Evolutionary conservation across 345 rosid genomes (phyloP).

Genomic region (Salix suchowensis): DNA sequence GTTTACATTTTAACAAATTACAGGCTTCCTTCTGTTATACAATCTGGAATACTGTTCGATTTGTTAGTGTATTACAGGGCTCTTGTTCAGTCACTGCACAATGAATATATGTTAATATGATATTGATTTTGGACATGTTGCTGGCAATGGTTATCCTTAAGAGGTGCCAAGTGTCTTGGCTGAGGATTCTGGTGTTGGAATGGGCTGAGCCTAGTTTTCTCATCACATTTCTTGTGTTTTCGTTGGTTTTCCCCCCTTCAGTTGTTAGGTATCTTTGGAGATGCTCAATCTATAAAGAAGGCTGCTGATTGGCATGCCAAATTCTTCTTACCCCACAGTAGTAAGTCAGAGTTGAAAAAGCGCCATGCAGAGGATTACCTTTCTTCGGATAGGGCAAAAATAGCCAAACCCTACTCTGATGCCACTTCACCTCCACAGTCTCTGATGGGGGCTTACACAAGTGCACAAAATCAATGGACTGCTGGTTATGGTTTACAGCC

Average conservation of each 20-base stretch:
- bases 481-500: constrained; percentile 76
- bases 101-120: neutral
- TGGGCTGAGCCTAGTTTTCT: neutral
- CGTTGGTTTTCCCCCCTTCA: constrained; percentile 25
- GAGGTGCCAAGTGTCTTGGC: neutral
- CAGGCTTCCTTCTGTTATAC: neutral
- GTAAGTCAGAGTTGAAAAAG: constrained; percentile 65
- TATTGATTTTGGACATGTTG: neutral
- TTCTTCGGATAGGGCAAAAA: constrained; percentile 72
- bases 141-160: neutral
- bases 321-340: constrained; percentile 59
- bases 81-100: neutral
- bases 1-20: neutral
- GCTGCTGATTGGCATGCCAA: constrained; percentile 83
- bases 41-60: neutral
- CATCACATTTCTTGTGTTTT: neutral
- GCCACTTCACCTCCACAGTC: constrained; percentile 56
- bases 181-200: neutral
- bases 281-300: constrained; percentile 46
- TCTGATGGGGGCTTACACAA: constrained; percentile 68
- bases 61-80: neutral
- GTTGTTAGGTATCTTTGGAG: constrained; percentile 85
- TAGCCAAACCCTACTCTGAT: constrained; percentile 60
- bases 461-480: constrained; percentile 71
- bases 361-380: constrained; percentile 81